These are phyloP conservation scores for Hypoxylon sp. DNA, from an alignment of 2,329 filamentous ascomycete genomes.

Conservation along the genomic window DNA sequence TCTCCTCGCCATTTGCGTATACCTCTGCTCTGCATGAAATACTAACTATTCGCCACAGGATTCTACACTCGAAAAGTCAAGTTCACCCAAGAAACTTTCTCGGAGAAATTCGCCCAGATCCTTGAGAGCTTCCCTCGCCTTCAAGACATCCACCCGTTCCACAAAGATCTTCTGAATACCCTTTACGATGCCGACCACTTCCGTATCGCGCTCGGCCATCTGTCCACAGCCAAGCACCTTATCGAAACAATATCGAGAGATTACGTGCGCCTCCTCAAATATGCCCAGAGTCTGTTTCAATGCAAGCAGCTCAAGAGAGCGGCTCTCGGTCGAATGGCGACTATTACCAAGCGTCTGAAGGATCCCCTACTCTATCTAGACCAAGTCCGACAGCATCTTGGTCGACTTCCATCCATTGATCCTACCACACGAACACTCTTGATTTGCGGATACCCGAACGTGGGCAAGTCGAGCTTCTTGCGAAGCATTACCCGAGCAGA, in stretches of 20 bases:
- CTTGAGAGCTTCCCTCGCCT: slow-evolving; percentile 94
- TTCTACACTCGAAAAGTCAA: slow-evolving; percentile 99
- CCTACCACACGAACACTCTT: slow-evolving; percentile 96
- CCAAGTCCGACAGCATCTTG: slow-evolving; percentile 96
- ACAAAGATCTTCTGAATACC: slow-evolving; percentile 90
- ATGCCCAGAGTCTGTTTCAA: slow-evolving; percentile 96
- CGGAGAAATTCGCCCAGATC: slow-evolving; percentile 91
- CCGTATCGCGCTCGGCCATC: slow-evolving; percentile 93
- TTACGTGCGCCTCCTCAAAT: slow-evolving; percentile 96
- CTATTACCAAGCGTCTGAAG: slow-evolving; percentile 93
- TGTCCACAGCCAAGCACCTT: slow-evolving; percentile 95
- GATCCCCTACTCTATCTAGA: slow-evolving; percentile 96
- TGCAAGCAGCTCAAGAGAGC: slow-evolving; percentile 99
- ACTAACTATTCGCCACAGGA: slow-evolving; percentile 50
- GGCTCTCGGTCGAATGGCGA: slow-evolving; percentile 97
- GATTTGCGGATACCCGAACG: slow-evolving; percentile 98
- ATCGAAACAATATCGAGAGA: slow-evolving; percentile 97
- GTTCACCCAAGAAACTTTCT: slow-evolving; percentile 96
- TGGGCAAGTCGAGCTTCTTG: slow-evolving; percentile 96
- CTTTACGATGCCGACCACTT: slow-evolving; percentile 99
- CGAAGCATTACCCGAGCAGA: slow-evolving; percentile 93
- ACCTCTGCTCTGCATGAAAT: background rate
- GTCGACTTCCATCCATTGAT: slow-evolving; percentile 97
- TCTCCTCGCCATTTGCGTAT: slow-evolving; percentile 3
- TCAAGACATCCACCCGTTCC: slow-evolving; percentile 95